Conservation (phyloP, 768 basidiomycete genomes). For the Krasilnikovozyma curviuscula region DNA sequence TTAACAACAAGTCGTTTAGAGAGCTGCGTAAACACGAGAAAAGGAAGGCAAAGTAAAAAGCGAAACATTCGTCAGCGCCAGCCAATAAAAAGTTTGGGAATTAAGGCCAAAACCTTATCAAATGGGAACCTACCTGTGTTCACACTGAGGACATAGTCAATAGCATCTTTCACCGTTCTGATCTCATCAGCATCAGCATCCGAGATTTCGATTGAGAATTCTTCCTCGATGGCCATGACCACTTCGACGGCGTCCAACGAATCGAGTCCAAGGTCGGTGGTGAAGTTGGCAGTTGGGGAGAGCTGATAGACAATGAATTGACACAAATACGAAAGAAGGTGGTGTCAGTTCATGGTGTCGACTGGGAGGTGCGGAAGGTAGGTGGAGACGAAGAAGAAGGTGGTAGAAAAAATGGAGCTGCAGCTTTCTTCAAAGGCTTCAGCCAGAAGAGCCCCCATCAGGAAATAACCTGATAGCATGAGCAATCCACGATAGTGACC, state of each 20-base stretch:
- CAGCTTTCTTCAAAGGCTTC: not conserved
- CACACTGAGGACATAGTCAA: constrained; percentile 73
- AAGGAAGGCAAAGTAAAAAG: too few relatives aligned
- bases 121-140: too few relatives aligned
- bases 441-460: not conserved
- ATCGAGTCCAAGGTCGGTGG: constrained; percentile 73
- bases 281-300: constrained; percentile 43
- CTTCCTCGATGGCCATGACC: constrained; percentile 99
- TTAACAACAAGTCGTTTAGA: too few relatives aligned
- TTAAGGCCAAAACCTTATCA: too few relatives aligned
- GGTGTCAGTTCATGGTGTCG: too few relatives aligned
- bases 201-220: constrained; percentile 93
- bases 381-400: not conserved
- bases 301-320: constrained; percentile 33
- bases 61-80: too few relatives aligned
- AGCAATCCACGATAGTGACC: not conserved
- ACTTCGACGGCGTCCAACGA: constrained; percentile 95
- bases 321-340: not conserved
- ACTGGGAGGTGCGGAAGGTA: too few relatives aligned
- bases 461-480: not conserved
- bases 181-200: constrained; percentile 92
- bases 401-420: not conserved
- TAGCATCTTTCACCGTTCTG: constrained; percentile 74
- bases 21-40: too few relatives aligned
- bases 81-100: too few relatives aligned